A percentile compares a stretch with the other conserved stretches of the same genome.
Evolutionary conservation across 2,329 filamentous ascomycete genomes (phyloP).

Genomic region (Colletotrichum viniferum): DNA sequence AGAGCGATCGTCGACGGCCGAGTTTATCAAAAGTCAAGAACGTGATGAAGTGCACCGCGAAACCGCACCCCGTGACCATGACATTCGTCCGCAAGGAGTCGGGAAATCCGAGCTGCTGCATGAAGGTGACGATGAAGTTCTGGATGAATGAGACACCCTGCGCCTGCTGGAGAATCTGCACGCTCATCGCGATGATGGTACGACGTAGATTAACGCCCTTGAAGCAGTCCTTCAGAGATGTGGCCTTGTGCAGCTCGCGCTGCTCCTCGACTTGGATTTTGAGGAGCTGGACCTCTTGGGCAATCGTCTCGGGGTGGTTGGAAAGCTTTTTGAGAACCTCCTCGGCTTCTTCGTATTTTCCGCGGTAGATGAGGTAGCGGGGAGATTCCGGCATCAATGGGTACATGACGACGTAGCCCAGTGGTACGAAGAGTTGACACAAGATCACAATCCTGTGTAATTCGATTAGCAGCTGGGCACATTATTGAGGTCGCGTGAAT

Average conservation of each 20-base stretch:
- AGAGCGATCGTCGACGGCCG: constrained; percentile 9
- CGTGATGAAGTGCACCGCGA: not conserved
- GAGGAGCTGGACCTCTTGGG: not conserved
- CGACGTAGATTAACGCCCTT: constrained; percentile 23
- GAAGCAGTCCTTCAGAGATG: constrained; percentile 20
- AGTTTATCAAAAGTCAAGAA: constrained; percentile 20
- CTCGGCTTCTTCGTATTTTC: not conserved
- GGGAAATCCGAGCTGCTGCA: constrained; percentile 23
- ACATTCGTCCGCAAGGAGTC: not conserved
- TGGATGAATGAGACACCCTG: constrained; percentile 25
- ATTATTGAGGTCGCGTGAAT: not conserved
- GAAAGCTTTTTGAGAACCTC: not conserved
- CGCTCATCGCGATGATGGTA: constrained; percentile 21
- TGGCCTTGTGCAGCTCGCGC: constrained; percentile 15
- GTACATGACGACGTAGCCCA: not conserved
- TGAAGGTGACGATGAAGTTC: constrained; percentile 26
- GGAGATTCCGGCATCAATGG: constrained; percentile 6
- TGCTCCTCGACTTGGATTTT: constrained; percentile 15
- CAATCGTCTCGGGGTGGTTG: not conserved
- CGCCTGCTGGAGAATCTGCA: constrained; percentile 25
- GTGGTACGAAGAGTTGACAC: not conserved
- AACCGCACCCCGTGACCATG: not conserved
- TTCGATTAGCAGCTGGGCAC: too few species aligned
- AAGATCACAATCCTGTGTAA: not conserved
- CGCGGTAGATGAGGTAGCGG: constrained; percentile 3